phyloP scores from a whole-genome alignment of 768 basidiomycete genomes.

The Hypholoma sublateritium region DNA sequence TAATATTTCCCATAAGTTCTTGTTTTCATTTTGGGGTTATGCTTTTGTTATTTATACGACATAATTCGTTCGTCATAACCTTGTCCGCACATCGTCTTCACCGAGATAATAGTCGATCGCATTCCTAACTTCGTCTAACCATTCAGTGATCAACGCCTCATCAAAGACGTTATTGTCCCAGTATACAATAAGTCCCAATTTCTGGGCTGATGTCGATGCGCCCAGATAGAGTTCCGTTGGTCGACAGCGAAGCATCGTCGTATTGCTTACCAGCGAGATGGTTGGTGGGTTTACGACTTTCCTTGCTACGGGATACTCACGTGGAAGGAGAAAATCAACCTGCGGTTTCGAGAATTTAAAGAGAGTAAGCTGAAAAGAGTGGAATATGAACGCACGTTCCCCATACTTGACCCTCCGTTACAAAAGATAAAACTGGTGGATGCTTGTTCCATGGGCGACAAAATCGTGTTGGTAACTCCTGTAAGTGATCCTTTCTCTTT shows the following conservation, averaged over 20 bases:
- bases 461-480: constrained; percentile 6
- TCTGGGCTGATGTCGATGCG: constrained; percentile 30
- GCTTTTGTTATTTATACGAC: background rate
- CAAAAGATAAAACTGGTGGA: constrained; percentile 21
- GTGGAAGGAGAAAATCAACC: constrained; percentile 35
- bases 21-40: background rate
- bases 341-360: constrained; percentile 12
- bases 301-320: constrained; percentile 30
- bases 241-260: constrained; percentile 36
- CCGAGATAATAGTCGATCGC: constrained; percentile 33
- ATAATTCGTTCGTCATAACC: constrained; percentile 3
- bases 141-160: constrained; percentile 39
- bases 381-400: constrained; percentile 32
- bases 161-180: constrained; percentile 50
- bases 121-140: constrained; percentile 43
- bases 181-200: constrained; percentile 34
- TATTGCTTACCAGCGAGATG: constrained; percentile 18
- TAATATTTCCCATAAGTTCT: background rate
- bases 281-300: constrained; percentile 5
- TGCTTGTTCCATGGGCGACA: constrained; percentile 29
- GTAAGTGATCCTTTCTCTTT: constrained; percentile 4
- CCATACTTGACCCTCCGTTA: constrained; percentile 38
- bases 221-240: constrained; percentile 50
- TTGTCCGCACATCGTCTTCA: constrained; percentile 2
- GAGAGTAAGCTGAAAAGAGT: background rate